phyloP scores from a whole-genome alignment of 768 basidiomycete genomes.

The Hypholoma fasciculare region DNA sequence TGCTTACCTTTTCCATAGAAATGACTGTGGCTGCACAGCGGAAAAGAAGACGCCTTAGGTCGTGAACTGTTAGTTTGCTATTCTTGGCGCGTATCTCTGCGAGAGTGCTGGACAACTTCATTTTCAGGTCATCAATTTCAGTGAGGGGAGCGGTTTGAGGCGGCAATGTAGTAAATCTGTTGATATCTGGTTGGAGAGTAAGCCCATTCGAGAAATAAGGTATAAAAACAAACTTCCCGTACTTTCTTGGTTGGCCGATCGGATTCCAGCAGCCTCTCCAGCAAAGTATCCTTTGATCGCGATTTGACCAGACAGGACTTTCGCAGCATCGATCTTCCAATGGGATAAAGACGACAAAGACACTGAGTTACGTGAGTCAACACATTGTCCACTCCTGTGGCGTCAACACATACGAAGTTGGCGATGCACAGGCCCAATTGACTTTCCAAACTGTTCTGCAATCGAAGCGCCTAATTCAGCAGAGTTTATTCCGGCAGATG shows the following conservation, averaged over 20 bases:
- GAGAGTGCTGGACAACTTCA: conserved; percentile 65
- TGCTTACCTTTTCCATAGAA: conserved; percentile 56
- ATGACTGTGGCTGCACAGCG: conserved; percentile 84
- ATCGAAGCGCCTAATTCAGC: conserved; percentile 91
- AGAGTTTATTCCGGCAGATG: conserved; percentile 65
- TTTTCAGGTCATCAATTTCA: conserved; percentile 67
- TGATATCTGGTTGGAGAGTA: conserved; percentile 39
- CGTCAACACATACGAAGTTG: conserved; percentile 60
- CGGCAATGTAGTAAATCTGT: conserved; percentile 60
- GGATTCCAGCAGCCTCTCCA: conserved; percentile 83
- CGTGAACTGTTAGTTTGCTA: conserved; percentile 74
- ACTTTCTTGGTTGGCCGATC: conserved; percentile 69
- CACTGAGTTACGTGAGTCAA: conserved; percentile 31
- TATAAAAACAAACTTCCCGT: conserved; percentile 14
- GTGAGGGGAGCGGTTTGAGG: conserved; percentile 57
- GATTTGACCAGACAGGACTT: conserved; percentile 80
- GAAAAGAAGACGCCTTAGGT: conserved; percentile 83
- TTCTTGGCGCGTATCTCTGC: conserved; percentile 70
- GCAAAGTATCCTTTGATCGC: conserved; percentile 89
- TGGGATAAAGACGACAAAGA: conserved; percentile 54
- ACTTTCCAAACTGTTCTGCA: conserved; percentile 83
- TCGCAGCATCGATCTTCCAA: conserved; percentile 81
- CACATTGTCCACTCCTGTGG: not conserved
- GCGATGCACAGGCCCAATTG: conserved; percentile 74
- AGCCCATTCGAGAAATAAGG: not conserved